Evolutionary conservation across 306 rosid species (phyloP).

Genomic region (Vigna reflexopilosa): DNA sequence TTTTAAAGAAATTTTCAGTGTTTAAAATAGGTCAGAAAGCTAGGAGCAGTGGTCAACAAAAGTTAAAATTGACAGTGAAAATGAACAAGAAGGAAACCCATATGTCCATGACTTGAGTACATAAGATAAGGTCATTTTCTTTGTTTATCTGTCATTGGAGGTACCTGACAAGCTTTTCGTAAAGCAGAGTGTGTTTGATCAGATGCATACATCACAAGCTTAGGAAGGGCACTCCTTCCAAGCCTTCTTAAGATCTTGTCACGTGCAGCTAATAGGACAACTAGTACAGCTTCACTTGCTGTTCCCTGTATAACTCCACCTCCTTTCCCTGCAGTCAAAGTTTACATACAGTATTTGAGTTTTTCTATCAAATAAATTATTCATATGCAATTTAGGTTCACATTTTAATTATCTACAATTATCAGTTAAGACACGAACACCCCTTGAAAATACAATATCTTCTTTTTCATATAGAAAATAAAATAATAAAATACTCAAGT

Average conservation of each 20-base stretch:
- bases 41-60: slow-evolving; percentile 14
- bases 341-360: slow-evolving; percentile 11
- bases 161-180: slow-evolving; percentile 94
- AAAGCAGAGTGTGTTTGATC: slow-evolving; percentile 87
- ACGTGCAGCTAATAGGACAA: slow-evolving; percentile 92
- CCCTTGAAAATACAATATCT: slow-evolving; percentile 8
- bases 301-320: slow-evolving; percentile 99
- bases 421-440: slow-evolving; percentile 23
- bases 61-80: slow-evolving; percentile 23
- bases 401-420: background rate
- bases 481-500: slow-evolving; percentile 6
- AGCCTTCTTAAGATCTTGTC: slow-evolving; percentile 63
- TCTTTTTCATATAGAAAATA: background rate
- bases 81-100: background rate
- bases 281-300: slow-evolving; percentile 96
- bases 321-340: slow-evolving; percentile 74
- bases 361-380: slow-evolving; percentile 11
- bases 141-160: slow-evolving; percentile 20
- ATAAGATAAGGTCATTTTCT: slow-evolving; percentile 24
- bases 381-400: slow-evolving; percentile 6
- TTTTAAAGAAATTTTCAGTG: background rate
- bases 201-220: slow-evolving; percentile 87
- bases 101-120: slow-evolving; percentile 14
- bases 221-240: slow-evolving; percentile 69
- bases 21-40: slow-evolving; percentile 15